Evolutionary conservation across 441 rosid species (phyloP).

Genomic region (Geranium incanum): DNA sequence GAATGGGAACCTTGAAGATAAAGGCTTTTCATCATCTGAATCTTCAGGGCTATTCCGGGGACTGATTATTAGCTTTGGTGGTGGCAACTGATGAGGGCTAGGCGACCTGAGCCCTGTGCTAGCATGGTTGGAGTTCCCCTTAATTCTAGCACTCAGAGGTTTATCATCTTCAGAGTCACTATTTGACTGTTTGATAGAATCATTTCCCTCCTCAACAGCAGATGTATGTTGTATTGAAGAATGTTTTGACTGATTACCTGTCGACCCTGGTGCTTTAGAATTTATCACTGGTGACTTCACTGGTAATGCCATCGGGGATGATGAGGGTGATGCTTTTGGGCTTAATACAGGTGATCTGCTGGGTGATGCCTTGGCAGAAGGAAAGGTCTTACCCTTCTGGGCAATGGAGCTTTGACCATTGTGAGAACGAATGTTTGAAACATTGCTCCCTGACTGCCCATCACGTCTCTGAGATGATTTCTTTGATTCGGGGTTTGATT

Average conservation of each 20-base stretch:
- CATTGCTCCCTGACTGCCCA: conserved; percentile 7
- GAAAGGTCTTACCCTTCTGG: conserved; percentile 30
- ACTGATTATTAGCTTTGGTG: conserved; percentile 26
- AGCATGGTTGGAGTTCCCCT: conserved; percentile 25
- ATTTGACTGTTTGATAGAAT: conserved; percentile 21
- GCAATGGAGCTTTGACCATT: conserved; percentile 48
- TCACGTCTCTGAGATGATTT: conserved; percentile 29
- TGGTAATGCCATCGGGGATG: conserved; percentile 26
- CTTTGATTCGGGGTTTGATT: conserved; percentile 34
- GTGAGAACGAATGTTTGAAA: conserved; percentile 15
- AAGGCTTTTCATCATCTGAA: conserved; percentile 65
- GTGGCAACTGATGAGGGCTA: conserved; percentile 20
- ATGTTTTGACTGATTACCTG: conserved; percentile 32
- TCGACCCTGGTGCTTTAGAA: conserved; percentile 37
- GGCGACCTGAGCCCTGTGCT: conserved; percentile 34
- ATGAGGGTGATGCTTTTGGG: conserved; percentile 11
- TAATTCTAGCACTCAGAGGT: conserved; percentile 9
- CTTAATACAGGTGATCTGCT: not conserved
- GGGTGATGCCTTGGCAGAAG: not conserved
- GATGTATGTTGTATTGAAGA: conserved; percentile 25
- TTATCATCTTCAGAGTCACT: conserved; percentile 26
- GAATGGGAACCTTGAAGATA: conserved; percentile 38
- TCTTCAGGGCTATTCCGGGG: conserved; percentile 33
- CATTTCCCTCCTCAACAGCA: conserved; percentile 34
- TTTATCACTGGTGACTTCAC: conserved; percentile 24